These are phyloP conservation scores for Petrea volubilis DNA, from an alignment of 257 asterid genomes.

Conservation along the genomic window DNA sequence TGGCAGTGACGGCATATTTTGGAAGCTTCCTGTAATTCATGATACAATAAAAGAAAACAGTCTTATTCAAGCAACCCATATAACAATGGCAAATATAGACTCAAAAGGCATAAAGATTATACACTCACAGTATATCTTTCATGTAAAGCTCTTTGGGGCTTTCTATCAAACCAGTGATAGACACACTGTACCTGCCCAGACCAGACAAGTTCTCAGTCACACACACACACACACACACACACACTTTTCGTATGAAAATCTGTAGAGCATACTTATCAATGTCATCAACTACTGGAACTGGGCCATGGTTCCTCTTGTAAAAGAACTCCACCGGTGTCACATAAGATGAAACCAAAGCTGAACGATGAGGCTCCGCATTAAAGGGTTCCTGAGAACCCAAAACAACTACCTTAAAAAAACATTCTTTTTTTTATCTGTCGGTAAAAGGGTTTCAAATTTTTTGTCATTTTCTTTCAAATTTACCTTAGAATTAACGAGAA, in stretches of 20 bases:
- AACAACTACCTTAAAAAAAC: not conserved
- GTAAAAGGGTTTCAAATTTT: not conserved
- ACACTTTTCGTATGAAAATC: not conserved
- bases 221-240: not conserved
- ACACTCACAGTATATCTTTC: constrained; percentile 69
- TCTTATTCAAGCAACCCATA: not conserved
- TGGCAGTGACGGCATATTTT: constrained; percentile 66
- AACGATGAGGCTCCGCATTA: constrained; percentile 84
- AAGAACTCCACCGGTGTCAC: constrained; percentile 72
- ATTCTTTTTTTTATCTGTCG: not conserved
- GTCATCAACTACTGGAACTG: constrained; percentile 66
- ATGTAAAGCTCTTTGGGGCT: constrained; percentile 49
- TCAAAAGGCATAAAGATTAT: not conserved
- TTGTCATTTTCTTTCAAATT: no score
- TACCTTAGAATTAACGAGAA: constrained; percentile 71
- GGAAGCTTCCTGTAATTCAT: constrained; percentile 60
- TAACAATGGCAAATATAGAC: not conserved
- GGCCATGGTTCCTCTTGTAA: constrained; percentile 87
- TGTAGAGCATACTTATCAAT: constrained; percentile 42
- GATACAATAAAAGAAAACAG: not conserved
- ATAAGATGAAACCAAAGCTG: constrained; percentile 59
- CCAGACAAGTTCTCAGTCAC: constrained; percentile 17
- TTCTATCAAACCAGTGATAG: constrained; percentile 47
- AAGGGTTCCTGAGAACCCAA: constrained; percentile 58
- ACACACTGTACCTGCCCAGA: constrained; percentile 57